Base-by-base conservation (phyloP, 2,329 filamentous ascomycete species). In the Pseudocercospora macadamiae region DNA sequence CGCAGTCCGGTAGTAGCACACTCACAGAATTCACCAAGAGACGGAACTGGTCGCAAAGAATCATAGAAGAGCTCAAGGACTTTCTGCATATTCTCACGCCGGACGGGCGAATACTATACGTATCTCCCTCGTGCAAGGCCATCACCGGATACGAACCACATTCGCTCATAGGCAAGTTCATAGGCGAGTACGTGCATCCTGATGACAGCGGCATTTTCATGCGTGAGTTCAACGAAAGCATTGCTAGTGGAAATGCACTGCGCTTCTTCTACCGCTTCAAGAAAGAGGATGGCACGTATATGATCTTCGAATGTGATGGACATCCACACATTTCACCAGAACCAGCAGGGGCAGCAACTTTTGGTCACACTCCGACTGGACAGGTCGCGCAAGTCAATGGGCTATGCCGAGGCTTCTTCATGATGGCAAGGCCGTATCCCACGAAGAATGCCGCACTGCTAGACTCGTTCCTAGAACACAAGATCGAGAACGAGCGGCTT, bases 391-490 rank as follows among this genome's bases (percentile, higher is more conserved):
- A 86, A 2, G 83, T 63, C 3, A 83, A 86, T 2, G 83, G 86
- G 1, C 89, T 89, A 66, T 97, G 92, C 73, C 86, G 91, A 68
- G 93, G 93, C 34, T 91, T 97, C 67, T 97, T 97, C 73, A 90
- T 97, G 81, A 93, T 96, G 87, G 87, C 91, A 7, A 85, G 93
- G 18, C 90, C 90, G 1, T 96, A 97, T 73, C 92, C 91, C 4
- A 96, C 90, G 26, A 93, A 90, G 76, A 96, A 93, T 71, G 88
- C 91, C 1, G 85, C 85, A 3, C 81, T 97, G 9, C 81, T 97
- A 18, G 93, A 97, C 76, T 96, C 92, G 0, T 97, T 97, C 69
- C 81, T 97, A 25, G 93, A 97, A 73, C 93, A 97, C 78, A 97
- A 97, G 76, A 93, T 96, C 55, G 93, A 97, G 74, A 96, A 97